Percentiles rank a stretch among this genome's conserved stretches.
These are phyloP conservation scores for Ambrosia hybrid DNA, from an alignment of 140 eudicot species.

Conservation along the genomic window DNA sequence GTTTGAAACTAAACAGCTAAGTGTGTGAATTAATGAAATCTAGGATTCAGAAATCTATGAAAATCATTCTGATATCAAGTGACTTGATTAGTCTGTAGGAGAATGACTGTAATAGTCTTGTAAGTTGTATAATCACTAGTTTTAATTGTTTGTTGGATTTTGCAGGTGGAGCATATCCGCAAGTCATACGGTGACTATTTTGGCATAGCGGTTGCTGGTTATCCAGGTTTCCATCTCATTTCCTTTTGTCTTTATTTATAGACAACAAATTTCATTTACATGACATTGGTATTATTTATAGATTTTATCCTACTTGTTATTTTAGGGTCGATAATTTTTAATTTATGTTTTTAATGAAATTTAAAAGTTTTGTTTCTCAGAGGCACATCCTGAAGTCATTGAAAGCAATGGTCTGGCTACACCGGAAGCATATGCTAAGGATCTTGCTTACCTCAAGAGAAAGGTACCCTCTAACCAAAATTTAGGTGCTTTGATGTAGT, in stretches of 20 bases:
- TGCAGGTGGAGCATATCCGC: constrained; percentile 90
- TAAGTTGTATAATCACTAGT: neutral
- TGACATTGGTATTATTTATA: neutral
- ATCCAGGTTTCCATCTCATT: constrained; percentile 67
- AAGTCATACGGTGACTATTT: constrained; percentile 81
- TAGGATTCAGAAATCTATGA: neutral
- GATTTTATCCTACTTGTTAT: neutral
- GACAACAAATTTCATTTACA: neutral
- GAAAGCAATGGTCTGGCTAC: constrained; percentile 72
- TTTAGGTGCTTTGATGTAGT: constrained; percentile 21
- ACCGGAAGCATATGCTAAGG: constrained; percentile 65
- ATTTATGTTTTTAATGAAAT: constrained; percentile 5
- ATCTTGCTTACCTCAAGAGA: constrained; percentile 88
- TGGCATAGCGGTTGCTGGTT: constrained; percentile 99
- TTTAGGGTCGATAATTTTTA: neutral
- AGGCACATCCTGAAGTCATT: constrained; percentile 98
- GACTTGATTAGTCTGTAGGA: constrained; percentile 8
- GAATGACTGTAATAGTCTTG: neutral
- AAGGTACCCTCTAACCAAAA: constrained; percentile 49
- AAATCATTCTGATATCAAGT: neutral
- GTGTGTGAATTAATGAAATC: constrained; percentile 38
- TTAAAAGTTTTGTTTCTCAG: constrained; percentile 39
- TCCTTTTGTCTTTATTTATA: neutral
- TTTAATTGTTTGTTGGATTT: neutral
- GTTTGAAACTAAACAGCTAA: too few relatives aligned